These are phyloP conservation scores for Cryphonectria naterciae DNA, from an alignment of 2,329 filamentous ascomycete species.

Conservation along the genomic window DNA sequence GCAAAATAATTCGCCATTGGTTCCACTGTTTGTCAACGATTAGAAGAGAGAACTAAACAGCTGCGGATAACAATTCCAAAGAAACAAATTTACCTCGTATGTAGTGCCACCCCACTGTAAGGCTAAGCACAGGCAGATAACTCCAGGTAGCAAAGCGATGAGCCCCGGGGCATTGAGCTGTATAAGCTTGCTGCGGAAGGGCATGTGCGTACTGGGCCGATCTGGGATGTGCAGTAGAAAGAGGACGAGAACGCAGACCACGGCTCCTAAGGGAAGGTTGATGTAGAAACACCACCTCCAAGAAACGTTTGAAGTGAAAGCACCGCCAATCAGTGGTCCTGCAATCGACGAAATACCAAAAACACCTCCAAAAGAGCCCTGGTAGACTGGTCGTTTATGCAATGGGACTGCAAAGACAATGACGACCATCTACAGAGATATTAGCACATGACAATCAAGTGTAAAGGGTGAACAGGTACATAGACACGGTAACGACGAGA, in stretches of 20 bases:
- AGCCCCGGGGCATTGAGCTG: slow-evolving; percentile 33
- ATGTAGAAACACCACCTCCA: slow-evolving; percentile 36
- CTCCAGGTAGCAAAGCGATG: slow-evolving; percentile 29
- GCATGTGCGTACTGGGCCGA: slow-evolving; percentile 20
- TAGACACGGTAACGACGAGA: too few species aligned
- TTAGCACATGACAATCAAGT: neutral
- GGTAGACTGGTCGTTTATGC: slow-evolving; percentile 2
- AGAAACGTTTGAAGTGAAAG: slow-evolving; percentile 31
- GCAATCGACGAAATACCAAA: slow-evolving; percentile 10
- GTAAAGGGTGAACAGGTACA: too few species aligned
- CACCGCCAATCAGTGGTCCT: slow-evolving; percentile 34
- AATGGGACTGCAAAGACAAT: slow-evolving; percentile 13
- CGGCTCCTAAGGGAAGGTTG: slow-evolving; percentile 13
- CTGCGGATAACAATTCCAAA: neutral
- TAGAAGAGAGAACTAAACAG: neutral
- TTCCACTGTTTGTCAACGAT: slow-evolving; percentile 32
- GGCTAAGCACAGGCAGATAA: slow-evolving; percentile 33
- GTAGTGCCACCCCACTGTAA: slow-evolving; percentile 34
- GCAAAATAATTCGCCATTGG: slow-evolving; percentile 36
- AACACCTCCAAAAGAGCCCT: slow-evolving; percentile 16
- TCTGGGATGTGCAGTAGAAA: slow-evolving; percentile 29
- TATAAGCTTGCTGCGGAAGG: slow-evolving; percentile 31
- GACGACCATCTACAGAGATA: slow-evolving; percentile 8
- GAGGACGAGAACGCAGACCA: slow-evolving; percentile 27
- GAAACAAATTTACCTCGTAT: slow-evolving; percentile 21